Percentiles rank a stretch among this genome's conserved stretches.
Conservation (phyloP, 176 grass and related monocot species). For the Avena eriantha region DNA sequence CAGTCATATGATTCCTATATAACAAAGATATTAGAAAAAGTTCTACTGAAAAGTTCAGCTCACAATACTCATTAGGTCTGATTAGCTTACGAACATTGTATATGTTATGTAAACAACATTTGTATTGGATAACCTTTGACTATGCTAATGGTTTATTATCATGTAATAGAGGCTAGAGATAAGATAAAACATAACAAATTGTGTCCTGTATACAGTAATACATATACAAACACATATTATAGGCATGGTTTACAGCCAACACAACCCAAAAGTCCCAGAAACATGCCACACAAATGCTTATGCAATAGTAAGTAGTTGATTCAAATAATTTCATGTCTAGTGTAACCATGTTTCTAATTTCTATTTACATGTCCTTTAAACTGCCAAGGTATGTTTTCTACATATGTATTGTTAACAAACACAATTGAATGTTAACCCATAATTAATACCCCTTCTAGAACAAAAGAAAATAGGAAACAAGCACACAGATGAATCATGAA, state of each 20-base stretch:
- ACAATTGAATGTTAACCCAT: not conserved
- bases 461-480: not conserved
- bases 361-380: not conserved
- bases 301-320: not conserved
- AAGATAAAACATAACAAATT: not conserved
- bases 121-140: slow-evolving; percentile 1
- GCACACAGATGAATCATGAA: not conserved
- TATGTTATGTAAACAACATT: not conserved
- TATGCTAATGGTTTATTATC: not conserved
- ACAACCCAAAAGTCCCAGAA: not conserved
- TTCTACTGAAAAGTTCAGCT: not conserved
- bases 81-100: slow-evolving; percentile 9
- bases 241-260: slow-evolving; percentile 23
- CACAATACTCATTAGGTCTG: not conserved
- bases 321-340: slow-evolving; percentile 6
- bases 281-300: slow-evolving; percentile 1
- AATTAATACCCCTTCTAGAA: not conserved
- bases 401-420: slow-evolving; percentile 4
- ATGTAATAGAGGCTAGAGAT: not conserved
- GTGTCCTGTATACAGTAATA: not conserved
- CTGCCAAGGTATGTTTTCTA: not conserved
- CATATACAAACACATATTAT: not conserved
- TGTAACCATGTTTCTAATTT: not conserved
- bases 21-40: not conserved
- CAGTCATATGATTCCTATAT: slow-evolving; percentile 6